Evolutionary conservation across 805 yeast species (phyloP).

Genomic region (Saccharomycopsis guyanensis): DNA sequence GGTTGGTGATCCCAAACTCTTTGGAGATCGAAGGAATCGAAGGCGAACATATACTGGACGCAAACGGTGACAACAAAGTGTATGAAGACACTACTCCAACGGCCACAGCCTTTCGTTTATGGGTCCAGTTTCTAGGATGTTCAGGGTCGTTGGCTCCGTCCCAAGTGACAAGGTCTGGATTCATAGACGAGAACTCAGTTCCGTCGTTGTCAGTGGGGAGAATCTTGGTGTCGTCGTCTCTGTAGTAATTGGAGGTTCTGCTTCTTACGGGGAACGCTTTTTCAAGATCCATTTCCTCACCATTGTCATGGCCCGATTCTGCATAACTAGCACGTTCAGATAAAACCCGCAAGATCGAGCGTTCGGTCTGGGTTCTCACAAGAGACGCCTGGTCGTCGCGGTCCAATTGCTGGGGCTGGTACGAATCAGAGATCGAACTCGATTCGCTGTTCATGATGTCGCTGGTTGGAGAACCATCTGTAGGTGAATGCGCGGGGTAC

Average conservation of each 20-base stretch:
- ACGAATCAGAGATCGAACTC: too few species aligned
- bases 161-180: constrained; percentile 67
- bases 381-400: too few species aligned
- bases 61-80: constrained; percentile 52
- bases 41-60: constrained; percentile 57
- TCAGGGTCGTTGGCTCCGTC: constrained; percentile 52
- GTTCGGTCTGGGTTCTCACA: too few species aligned
- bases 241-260: background rate
- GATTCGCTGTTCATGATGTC: too few species aligned
- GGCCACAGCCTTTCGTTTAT: constrained; percentile 33
- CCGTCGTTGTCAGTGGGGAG: constrained; percentile 37
- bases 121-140: constrained; percentile 60
- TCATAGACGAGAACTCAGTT: constrained; percentile 43
- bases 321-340: too few species aligned
- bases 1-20: constrained; percentile 35
- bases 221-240: background rate
- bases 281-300: too few species aligned
- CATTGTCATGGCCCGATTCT: too few species aligned
- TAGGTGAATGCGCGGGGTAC: too few species aligned
- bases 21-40: constrained; percentile 43
- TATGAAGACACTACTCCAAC: constrained; percentile 44
- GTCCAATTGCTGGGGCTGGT: too few species aligned
- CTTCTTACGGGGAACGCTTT: background rate
- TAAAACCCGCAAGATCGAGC: too few species aligned
- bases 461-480: too few species aligned